Evolutionary conservation across 2,329 filamentous ascomycete genomes (phyloP).

Genomic region (Xylaria sp.): DNA sequence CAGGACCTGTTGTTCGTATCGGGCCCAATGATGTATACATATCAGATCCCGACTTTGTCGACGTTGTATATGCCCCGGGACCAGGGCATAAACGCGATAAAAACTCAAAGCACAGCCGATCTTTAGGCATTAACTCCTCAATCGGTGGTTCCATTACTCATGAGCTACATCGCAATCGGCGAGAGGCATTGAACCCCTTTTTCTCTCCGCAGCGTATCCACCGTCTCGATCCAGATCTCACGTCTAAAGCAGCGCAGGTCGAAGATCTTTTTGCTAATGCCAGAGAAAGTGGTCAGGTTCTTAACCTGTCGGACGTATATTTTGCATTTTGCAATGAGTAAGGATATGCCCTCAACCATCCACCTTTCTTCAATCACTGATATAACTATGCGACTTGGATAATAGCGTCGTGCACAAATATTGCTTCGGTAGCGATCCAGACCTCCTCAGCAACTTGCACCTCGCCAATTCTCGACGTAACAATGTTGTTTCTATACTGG

Average conservation of each 20-base stretch:
- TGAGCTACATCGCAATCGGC: constrained; percentile 21
- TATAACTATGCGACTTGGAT: background rate
- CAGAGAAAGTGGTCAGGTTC: constrained; percentile 13
- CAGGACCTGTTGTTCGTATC: constrained; percentile 35
- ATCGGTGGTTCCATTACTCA: constrained; percentile 21
- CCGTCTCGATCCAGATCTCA: constrained; percentile 23
- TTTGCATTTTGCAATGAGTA: constrained; percentile 32
- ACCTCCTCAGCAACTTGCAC: constrained; percentile 40
- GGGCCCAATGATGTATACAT: constrained; percentile 29
- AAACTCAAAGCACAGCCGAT: constrained; percentile 6
- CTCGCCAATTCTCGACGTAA: constrained; percentile 42
- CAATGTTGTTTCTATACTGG: constrained; percentile 45
- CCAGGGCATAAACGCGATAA: constrained; percentile 25
- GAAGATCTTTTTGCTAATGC: constrained; percentile 17
- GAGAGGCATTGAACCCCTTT: constrained; percentile 29
- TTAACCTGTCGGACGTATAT: constrained; percentile 27
- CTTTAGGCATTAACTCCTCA: constrained; percentile 16
- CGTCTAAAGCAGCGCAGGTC: constrained; percentile 17
- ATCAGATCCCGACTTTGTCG: constrained; percentile 28
- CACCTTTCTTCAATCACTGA: constrained; percentile 2
- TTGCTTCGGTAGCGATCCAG: constrained; percentile 44
- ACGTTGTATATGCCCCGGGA: constrained; percentile 23
- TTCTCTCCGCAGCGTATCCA: constrained; percentile 28
- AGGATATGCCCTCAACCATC: background rate
- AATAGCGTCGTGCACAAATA: constrained; percentile 46